Evolutionary conservation across 805 yeast genomes (phyloP), one percentile per base, ranked within the genome.

Genomic region (Jamesozyma spencerorum): DNA sequence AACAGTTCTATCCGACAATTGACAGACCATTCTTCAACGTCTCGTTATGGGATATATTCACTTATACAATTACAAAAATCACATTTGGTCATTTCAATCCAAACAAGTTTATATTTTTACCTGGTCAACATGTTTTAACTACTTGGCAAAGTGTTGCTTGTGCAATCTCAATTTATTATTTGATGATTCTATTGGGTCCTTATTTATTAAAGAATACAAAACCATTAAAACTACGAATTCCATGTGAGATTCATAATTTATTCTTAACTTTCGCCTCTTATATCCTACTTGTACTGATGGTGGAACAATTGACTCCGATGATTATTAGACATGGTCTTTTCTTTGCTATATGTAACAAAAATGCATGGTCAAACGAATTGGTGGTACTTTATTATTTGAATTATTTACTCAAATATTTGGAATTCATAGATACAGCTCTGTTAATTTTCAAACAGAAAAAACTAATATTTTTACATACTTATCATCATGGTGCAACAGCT

Each of bases 401-500:
- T 70, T 88, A 88, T 67, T 69, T 90, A 63, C 82, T 92, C 62
- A 88, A 88, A 66, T 88, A 72, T 66, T 59, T 82, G 53, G 97
- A 90, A 70, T 79, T 90, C 53, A 63, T 87, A 47, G 97, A 90
- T 62, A 90, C 97, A 20, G 75, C 85, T 17, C 86, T 90, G 69
- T 70, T 90, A 57, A 96, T 90, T 36, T 72, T 90, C 60, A 85
- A 86, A 68, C 81, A 84, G 71, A 90, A 90, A 69, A 87, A 85
- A 58, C 70, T 90, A 64, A 81, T 92, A 47, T 90, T 90, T 60
- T 71, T 90, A 62, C 97, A 90, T 66, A 87, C 95, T 42, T 90
- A 87, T 68, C 97, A 90, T 66, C 97, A 90, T 60, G 97, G 97
- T 48, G 97, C 97, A 45, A 90, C 97, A 35, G 97, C 97, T 8